Conservation (phyloP, 345 rosid species). For the Cardamine occulta region DNA sequence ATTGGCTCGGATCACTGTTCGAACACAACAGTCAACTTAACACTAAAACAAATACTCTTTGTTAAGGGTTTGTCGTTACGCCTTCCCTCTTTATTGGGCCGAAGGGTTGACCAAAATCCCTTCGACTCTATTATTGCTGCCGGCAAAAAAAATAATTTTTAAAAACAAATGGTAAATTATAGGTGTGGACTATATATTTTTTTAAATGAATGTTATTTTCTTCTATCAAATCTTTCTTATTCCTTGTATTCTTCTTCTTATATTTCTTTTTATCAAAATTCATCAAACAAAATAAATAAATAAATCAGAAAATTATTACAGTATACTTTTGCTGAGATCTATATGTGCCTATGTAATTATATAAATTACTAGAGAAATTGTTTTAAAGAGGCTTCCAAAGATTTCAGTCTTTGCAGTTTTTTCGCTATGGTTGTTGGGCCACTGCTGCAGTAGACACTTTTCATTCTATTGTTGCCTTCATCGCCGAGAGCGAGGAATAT, state of each 20-base stretch:
- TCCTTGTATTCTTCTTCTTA: too few relatives aligned
- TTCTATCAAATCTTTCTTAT: too few relatives aligned
- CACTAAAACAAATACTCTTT: background rate
- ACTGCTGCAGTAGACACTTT: background rate
- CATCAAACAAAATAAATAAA: background rate
- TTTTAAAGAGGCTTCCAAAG: too few relatives aligned
- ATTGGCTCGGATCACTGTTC: background rate
- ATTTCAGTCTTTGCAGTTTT: too few relatives aligned
- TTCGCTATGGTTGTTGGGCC: background rate
- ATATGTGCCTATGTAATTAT: background rate
- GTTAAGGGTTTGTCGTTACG: conserved; percentile 21
- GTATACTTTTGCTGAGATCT: too few relatives aligned
- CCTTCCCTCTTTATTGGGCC: conserved; percentile 26
- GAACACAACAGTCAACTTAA: background rate
- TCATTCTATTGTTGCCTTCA: background rate
- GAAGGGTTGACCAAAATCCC: conserved; percentile 30
- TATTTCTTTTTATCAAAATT: too few relatives aligned
- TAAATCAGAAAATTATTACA: too few relatives aligned
- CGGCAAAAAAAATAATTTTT: too few relatives aligned
- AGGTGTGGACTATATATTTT: background rate
- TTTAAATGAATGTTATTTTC: background rate
- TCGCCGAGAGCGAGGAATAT: background rate
- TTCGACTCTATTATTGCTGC: conserved; percentile 22
- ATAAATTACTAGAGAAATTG: background rate
- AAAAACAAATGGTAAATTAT: too few relatives aligned